Evolutionary conservation across 805 yeast genomes (phyloP).

Genomic region (Sungouiozyma ichnusensis): DNA sequence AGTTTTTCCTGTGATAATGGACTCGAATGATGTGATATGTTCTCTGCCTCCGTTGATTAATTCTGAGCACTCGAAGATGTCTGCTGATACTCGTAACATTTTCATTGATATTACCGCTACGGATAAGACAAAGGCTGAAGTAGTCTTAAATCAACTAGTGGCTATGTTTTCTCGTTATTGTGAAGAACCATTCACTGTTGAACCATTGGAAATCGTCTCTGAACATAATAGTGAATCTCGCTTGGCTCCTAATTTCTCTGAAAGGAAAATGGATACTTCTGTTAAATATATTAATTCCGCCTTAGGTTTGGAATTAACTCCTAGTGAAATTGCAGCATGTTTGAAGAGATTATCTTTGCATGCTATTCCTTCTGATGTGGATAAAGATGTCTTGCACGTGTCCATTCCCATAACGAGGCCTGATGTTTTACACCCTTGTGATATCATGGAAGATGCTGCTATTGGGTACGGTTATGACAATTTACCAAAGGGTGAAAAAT

Average conservation of each 20-base stretch:
- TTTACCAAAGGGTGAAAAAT: slow-evolving; percentile 66
- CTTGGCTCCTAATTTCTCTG: slow-evolving; percentile 59
- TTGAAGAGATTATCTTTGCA: slow-evolving; percentile 72
- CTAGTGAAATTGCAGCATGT: slow-evolving; percentile 56
- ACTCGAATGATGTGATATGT: slow-evolving; percentile 63
- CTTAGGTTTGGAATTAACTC: slow-evolving; percentile 68
- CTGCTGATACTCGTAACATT: slow-evolving; percentile 74
- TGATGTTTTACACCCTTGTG: slow-evolving; percentile 93
- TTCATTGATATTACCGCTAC: slow-evolving; percentile 93
- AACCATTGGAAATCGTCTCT: slow-evolving; percentile 79
- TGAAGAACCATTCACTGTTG: slow-evolving; percentile 70
- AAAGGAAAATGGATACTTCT: slow-evolving; percentile 65
- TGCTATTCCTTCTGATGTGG: slow-evolving; percentile 42
- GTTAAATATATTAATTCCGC: slow-evolving; percentile 82
- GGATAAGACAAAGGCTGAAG: slow-evolving; percentile 86
- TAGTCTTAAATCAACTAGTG: slow-evolving; percentile 83
- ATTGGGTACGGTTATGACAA: slow-evolving; percentile 92
- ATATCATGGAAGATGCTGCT: slow-evolving; percentile 97
- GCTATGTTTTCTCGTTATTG: slow-evolving; percentile 94
- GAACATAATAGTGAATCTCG: slow-evolving; percentile 71
- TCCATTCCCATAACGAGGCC: slow-evolving; percentile 88
- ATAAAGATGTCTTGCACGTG: slow-evolving; percentile 43
- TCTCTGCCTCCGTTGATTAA: slow-evolving; percentile 97
- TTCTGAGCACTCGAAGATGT: slow-evolving; percentile 80
- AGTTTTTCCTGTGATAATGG: slow-evolving; percentile 83